These are phyloP conservation scores for Rhynchospora pubera DNA, from an alignment of 176 grass and related monocot genomes.

Conservation along the genomic window DNA sequence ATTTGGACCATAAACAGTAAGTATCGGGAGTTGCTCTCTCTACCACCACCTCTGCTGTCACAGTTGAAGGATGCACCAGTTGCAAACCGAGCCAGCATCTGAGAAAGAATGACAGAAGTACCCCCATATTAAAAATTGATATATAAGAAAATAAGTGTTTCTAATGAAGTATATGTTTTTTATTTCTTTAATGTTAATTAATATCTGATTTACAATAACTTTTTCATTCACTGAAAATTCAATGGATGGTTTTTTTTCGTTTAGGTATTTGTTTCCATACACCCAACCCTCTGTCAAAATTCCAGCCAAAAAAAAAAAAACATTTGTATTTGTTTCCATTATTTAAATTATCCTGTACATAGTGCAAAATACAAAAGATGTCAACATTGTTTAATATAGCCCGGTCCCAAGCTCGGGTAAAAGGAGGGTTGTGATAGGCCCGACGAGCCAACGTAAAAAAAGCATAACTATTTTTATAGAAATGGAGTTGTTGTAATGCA, in stretches of 20 bases:
- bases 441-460: too few relatives aligned
- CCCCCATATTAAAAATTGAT: constrained; percentile 72
- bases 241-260: too few relatives aligned
- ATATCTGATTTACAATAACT: too few relatives aligned
- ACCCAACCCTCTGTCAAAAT: too few relatives aligned
- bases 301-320: too few relatives aligned
- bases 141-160: neutral
- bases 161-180: neutral
- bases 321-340: neutral
- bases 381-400: too few relatives aligned
- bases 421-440: too few relatives aligned
- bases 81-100: constrained; percentile 98
- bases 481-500: neutral
- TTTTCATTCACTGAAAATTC: too few relatives aligned
- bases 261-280: too few relatives aligned
- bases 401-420: too few relatives aligned
- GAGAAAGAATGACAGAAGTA: constrained; percentile 59
- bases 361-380: neutral
- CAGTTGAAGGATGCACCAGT: constrained; percentile 77
- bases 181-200: too few relatives aligned
- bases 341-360: neutral
- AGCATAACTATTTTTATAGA: too few relatives aligned
- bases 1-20: constrained; percentile 97
- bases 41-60: constrained; percentile 86
- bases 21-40: constrained; percentile 89